Evolutionary conservation across 2,329 filamentous ascomycete genomes (phyloP), one percentile per base, ranked within the genome.

Genomic region (Colletotrichum tropicale): DNA sequence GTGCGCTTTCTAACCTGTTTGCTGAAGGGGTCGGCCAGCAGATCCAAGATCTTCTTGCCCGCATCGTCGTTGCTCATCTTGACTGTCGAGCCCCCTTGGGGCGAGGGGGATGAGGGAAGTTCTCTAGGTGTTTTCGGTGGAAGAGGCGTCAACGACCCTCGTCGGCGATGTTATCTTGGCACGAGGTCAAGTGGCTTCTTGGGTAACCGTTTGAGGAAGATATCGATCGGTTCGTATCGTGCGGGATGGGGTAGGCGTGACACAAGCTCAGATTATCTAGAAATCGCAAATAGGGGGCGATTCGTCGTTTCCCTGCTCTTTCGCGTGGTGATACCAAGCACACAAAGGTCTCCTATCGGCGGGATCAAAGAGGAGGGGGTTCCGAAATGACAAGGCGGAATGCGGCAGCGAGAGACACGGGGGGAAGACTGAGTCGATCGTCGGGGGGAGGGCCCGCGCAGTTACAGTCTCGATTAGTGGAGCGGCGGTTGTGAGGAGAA

Each of bases 1-100:
- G 4, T 21, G 52, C 52, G 43, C 43, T 52, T 2, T 52, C 82
- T 80, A 84, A 90, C 89, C 81, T 85, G 83, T 70, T 85, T 83
- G 66, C 85, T 84, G 78, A 91, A 91, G 12, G 90, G 90, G 76
- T 90, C 84, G 74, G 87, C 82, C 15, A 91, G 81, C 62, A 91
- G 81, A 5, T 88, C 81, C 43, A 91, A 82, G 70, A 91, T 82
- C 81, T 90, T 83, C 62, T 87, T 77, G 34, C 83, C 87, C 2
- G 84, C 78, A 72, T 86, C 84, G n/a, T 58, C 18, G 48, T 21
- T 52, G n/a, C 71, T 76, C 74, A 76, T 76, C 52, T 65, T 71
- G 66, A 15, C 60, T 61, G 36, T 64, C 43, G 66, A 21, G 66
- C 71, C 74, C 71, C 74, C 66, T 66, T 69, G 66, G 74, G 71